phyloP scores from a whole-genome alignment of 148 eudicot species.

The Camellia granthamiana region DNA sequence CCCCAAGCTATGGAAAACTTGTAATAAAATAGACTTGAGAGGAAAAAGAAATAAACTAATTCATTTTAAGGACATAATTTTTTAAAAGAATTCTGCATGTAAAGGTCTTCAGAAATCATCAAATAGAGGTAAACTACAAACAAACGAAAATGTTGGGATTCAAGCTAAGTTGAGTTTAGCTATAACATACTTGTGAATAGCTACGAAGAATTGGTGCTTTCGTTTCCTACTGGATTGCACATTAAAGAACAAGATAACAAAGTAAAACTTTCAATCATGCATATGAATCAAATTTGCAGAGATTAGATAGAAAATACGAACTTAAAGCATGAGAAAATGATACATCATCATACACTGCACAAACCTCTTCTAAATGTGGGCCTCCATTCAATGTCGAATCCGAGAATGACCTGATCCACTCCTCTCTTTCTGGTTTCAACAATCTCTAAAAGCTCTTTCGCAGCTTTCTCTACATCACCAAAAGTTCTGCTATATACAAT shows the following conservation, averaged over 20 bases:
- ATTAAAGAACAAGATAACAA: neutral
- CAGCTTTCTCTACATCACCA: constrained; percentile 70
- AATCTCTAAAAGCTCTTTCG: constrained; percentile 48
- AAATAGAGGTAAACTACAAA: neutral
- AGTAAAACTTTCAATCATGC: neutral
- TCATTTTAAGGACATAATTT: neutral
- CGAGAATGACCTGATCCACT: constrained; percentile 45
- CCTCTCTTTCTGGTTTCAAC: constrained; percentile 46
- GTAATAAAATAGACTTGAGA: neutral
- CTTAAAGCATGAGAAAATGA: neutral
- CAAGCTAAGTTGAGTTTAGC: neutral
- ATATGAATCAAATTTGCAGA: neutral
- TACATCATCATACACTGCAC: neutral
- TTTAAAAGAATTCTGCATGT: neutral
- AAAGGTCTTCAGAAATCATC: neutral
- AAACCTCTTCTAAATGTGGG: constrained; percentile 69
- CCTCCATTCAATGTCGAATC: constrained; percentile 85
- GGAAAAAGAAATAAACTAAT: neutral
- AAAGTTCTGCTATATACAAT: constrained; percentile 57
- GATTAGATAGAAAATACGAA: neutral
- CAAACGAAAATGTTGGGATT: neutral
- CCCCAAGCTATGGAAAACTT: too few relatives aligned
- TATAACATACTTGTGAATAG: neutral
- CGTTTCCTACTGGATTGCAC: neutral
- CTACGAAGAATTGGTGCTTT: neutral